These are phyloP conservation scores for Scheffersomyces lignosus DNA, from an alignment of 805 yeast species.

Conservation along the genomic window DNA sequence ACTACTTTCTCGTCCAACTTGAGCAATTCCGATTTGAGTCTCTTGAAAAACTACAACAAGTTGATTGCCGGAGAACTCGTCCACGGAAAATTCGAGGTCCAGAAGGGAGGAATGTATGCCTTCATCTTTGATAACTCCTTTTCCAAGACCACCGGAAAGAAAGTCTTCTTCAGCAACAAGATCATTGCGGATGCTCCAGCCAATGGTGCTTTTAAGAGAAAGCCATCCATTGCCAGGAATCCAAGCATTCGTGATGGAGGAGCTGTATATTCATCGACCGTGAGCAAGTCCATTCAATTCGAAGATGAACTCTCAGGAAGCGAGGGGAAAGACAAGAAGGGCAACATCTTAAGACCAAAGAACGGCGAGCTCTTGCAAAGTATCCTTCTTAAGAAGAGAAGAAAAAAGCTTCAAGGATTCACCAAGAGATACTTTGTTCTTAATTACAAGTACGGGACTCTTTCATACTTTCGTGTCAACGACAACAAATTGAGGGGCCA, in stretches of 20 bases:
- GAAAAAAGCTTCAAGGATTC: conserved; percentile 84
- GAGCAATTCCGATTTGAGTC: conserved; percentile 42
- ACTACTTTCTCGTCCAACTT: conserved; percentile 38
- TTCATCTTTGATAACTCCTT: conserved; percentile 91
- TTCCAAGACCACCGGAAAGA: conserved; percentile 81
- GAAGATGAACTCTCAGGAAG: conserved; percentile 11
- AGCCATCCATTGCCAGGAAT: conserved; percentile 2
- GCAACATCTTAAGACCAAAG: conserved; percentile 38
- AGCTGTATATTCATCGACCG: not conserved
- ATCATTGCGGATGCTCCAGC: conserved; percentile 7
- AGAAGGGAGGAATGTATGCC: conserved; percentile 72
- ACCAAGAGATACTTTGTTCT: conserved; percentile 81
- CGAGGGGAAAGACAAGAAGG: not conserved
- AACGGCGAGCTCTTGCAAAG: conserved; percentile 80
- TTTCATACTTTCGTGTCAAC: conserved; percentile 77
- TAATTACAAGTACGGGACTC: conserved; percentile 77
- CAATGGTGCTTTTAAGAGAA: not conserved
- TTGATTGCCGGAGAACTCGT: conserved; percentile 56
- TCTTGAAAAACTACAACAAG: conserved; percentile 59
- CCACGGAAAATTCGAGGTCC: conserved; percentile 61
- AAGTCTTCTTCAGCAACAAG: conserved; percentile 60
- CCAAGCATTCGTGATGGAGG: not conserved
- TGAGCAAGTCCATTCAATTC: conserved; percentile 10
- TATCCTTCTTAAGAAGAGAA: conserved; percentile 68
- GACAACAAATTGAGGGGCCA: conserved; percentile 82